Evolutionary conservation across 495 filamentous ascomycete genomes (phyloP).

Genomic region (Penicillium mononematosum): DNA sequence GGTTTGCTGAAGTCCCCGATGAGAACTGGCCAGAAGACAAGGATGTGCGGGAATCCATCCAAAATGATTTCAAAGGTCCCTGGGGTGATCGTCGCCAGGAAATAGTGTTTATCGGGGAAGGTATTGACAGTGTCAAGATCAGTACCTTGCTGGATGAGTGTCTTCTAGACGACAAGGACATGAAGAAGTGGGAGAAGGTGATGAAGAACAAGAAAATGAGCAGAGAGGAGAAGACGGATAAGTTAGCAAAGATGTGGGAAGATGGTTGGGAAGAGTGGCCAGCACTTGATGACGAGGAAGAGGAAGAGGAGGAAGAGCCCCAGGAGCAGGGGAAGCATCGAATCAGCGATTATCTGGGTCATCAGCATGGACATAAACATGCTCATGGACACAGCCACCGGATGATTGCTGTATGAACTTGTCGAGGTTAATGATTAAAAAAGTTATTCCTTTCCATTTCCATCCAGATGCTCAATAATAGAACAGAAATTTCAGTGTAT

Average conservation of each 20-base stretch:
- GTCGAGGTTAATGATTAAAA: neutral
- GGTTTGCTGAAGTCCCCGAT: slow-evolving; percentile 50
- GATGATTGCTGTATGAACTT: slow-evolving; percentile 7
- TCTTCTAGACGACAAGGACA: slow-evolving; percentile 50
- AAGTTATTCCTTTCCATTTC: neutral
- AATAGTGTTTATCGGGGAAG: slow-evolving; percentile 58
- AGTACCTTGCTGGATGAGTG: slow-evolving; percentile 48
- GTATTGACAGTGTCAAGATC: slow-evolving; percentile 45
- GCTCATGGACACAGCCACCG: slow-evolving; percentile 26
- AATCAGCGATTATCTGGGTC: slow-evolving; percentile 33
- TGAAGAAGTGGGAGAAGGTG: slow-evolving; percentile 48
- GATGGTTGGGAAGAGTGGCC: slow-evolving; percentile 60
- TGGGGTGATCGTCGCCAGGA: slow-evolving; percentile 62
- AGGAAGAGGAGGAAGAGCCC: slow-evolving; percentile 29
- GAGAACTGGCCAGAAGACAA: slow-evolving; percentile 47
- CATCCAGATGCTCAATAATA: neutral
- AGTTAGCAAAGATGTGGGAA: slow-evolving; percentile 46
- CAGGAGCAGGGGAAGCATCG: slow-evolving; percentile 24
- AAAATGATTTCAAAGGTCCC: slow-evolving; percentile 47
- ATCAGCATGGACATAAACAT: slow-evolving; percentile 46
- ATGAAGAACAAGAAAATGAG: slow-evolving; percentile 42
- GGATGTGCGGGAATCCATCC: slow-evolving; percentile 43
- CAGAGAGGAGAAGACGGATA: slow-evolving; percentile 33
- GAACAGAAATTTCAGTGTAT: too few species aligned
- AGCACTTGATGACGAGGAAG: slow-evolving; percentile 35